Conservation (phyloP, 176 grass and related monocot species). For the Zizania latifolia region DNA sequence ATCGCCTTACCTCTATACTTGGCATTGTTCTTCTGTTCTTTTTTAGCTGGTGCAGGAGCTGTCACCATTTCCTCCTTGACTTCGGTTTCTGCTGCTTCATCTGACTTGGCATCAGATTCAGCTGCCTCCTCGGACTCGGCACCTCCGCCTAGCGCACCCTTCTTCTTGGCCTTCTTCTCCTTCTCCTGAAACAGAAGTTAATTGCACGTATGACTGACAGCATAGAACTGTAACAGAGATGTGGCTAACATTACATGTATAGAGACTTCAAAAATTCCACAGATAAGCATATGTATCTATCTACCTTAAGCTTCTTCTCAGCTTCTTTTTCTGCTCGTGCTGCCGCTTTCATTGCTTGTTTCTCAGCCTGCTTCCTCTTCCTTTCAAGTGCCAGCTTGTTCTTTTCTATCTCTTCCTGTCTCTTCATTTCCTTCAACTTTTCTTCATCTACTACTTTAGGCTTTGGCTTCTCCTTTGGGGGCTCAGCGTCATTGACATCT, state of each 20-base stretch:
- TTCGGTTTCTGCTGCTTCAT: constrained; percentile 52
- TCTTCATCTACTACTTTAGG: constrained; percentile 51
- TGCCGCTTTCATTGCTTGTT: constrained; percentile 62
- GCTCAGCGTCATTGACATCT: constrained; percentile 20
- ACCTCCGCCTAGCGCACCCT: background rate
- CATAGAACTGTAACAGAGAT: background rate
- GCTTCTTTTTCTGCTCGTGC: constrained; percentile 78
- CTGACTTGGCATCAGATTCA: constrained; percentile 55
- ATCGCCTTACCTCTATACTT: constrained; percentile 25
- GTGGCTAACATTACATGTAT: background rate
- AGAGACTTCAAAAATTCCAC: background rate
- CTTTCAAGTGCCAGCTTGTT: constrained; percentile 75
- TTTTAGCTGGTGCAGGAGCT: constrained; percentile 32
- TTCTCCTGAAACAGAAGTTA: constrained; percentile 47
- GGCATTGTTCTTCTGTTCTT: constrained; percentile 50
- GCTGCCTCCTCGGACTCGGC: constrained; percentile 36
- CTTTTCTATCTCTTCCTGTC: constrained; percentile 92
- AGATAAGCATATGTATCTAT: background rate
- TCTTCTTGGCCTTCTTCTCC: constrained; percentile 86
- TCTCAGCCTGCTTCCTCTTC: constrained; percentile 88
- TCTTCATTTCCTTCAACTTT: constrained; percentile 79
- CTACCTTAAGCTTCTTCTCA: constrained; percentile 78
- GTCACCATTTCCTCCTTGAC: constrained; percentile 19
- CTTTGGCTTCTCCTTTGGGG: constrained; percentile 52
- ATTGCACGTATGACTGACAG: background rate